A percentile compares a stretch with the other conserved stretches of the same genome.
Evolutionary conservation across 2,329 filamentous ascomycete species (phyloP).

Genomic region (Lasiodiplodia gonubiensis): DNA sequence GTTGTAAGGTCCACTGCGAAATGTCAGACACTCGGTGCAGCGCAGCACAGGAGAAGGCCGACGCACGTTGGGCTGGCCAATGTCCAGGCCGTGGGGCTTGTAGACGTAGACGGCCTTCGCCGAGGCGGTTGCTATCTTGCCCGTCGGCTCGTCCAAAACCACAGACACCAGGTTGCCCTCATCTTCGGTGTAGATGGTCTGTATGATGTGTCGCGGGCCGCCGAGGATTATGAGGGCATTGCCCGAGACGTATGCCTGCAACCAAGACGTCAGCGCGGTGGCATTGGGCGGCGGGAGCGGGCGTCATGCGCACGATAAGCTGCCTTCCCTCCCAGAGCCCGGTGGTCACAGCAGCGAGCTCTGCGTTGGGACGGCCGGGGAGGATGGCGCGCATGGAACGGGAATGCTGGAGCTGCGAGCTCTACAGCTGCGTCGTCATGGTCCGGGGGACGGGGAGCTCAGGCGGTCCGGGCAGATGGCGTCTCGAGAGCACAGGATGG

Average conservation of each 20-base stretch:
- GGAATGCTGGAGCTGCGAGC: conserved; percentile 22
- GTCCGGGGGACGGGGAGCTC: conserved; percentile 3
- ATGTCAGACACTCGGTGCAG: conserved; percentile 10
- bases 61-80: conserved; percentile 75
- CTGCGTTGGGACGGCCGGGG: conserved; percentile 77
- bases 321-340: conserved; percentile 75
- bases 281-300: conserved; percentile 23
- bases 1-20: conserved; percentile 65
- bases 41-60: conserved; percentile 13
- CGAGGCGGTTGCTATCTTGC: conserved; percentile 82
- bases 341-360: conserved; percentile 77
- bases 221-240: conserved; percentile 81
- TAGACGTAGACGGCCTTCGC: conserved; percentile 74
- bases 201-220: conserved; percentile 71
- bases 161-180: conserved; percentile 73
- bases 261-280: conserved; percentile 24
- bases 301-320: conserved; percentile 66
- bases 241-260: conserved; percentile 85
- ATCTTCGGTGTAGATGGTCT: conserved; percentile 89
- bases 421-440: conserved; percentile 28
- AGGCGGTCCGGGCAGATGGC: not conserved
- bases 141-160: conserved; percentile 78
- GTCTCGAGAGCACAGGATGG: conserved; percentile 4
- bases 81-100: conserved; percentile 71
- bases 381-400: conserved; percentile 74